These are phyloP conservation scores for Colletotrichum plurivorum DNA, from an alignment of 2,329 filamentous ascomycete genomes.

Conservation along the genomic window DNA sequence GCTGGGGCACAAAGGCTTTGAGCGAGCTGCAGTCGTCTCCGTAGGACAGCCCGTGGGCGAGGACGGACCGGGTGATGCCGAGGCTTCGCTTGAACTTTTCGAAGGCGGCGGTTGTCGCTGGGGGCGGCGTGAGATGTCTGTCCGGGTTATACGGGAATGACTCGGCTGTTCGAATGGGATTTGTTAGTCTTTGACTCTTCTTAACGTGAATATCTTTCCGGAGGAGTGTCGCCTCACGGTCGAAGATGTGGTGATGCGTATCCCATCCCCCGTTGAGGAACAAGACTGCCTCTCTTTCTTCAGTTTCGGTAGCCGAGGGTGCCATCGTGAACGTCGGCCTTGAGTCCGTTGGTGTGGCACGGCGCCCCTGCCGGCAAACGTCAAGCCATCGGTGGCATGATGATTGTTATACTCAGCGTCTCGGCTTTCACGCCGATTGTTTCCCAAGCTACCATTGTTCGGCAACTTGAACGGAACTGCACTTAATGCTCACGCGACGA, in stretches of 20 bases:
- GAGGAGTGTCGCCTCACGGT: conserved; percentile 44
- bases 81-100: conserved; percentile 38
- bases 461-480: background rate
- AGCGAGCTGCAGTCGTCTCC: conserved; percentile 52
- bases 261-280: conserved; percentile 50
- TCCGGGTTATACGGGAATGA: conserved; percentile 26
- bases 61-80: conserved; percentile 51
- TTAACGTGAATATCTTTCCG: background rate
- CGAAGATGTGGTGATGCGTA: conserved; percentile 51
- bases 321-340: conserved; percentile 15
- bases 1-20: conserved; percentile 47
- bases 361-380: background rate
- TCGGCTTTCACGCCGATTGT: background rate
- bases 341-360: background rate
- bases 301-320: background rate
- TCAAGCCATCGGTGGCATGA: background rate
- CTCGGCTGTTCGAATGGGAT: conserved; percentile 1
- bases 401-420: conserved; percentile 4
- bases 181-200: background rate
- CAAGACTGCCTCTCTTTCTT: conserved; percentile 1
- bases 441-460: background rate
- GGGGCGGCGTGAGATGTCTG: conserved; percentile 30
- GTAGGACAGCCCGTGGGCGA: conserved; percentile 54
- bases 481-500: background rate
- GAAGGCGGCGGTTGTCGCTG: conserved; percentile 34